These are phyloP conservation scores for Asterophora lycoperdoides DNA, from an alignment of 768 basidiomycete genomes.

Conservation along the genomic window DNA sequence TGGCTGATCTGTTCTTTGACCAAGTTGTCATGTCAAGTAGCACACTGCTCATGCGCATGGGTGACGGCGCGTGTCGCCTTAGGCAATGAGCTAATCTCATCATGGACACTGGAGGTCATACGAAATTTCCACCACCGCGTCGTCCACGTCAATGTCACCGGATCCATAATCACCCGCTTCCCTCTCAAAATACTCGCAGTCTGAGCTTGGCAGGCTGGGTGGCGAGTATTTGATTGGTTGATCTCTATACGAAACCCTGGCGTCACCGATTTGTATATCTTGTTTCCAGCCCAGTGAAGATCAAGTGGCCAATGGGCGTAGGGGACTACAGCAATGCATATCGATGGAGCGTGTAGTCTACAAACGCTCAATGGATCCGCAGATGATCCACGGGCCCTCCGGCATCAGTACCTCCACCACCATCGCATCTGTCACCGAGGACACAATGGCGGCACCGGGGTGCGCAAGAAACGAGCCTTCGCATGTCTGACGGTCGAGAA, in stretches of 20 bases:
- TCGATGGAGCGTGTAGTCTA: not conserved
- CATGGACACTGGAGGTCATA: not conserved
- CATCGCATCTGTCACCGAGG: not conserved
- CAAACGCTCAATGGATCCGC: not conserved
- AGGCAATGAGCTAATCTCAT: not conserved
- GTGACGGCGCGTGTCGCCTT: no score
- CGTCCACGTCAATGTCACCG: not conserved
- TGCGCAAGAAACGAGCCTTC: no score
- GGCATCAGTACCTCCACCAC: not conserved
- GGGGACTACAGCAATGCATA: not conserved
- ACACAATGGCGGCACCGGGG: not conserved
- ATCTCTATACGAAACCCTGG: not conserved
- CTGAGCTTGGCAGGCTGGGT: no score
- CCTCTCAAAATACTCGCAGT: no score
- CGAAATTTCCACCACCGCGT: not conserved
- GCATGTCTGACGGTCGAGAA: conserved; percentile 1
- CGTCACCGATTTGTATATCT: not conserved
- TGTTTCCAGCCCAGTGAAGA: not conserved
- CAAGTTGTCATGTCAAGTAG: no score
- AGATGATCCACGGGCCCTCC: not conserved
- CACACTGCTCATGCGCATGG: no score
- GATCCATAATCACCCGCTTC: no score
- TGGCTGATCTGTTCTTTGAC: no score
- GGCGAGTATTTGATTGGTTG: not conserved
- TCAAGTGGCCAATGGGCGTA: not conserved